phyloP scores from a whole-genome alignment of 495 filamentous ascomycete species.

The Monascus purpureus region DNA sequence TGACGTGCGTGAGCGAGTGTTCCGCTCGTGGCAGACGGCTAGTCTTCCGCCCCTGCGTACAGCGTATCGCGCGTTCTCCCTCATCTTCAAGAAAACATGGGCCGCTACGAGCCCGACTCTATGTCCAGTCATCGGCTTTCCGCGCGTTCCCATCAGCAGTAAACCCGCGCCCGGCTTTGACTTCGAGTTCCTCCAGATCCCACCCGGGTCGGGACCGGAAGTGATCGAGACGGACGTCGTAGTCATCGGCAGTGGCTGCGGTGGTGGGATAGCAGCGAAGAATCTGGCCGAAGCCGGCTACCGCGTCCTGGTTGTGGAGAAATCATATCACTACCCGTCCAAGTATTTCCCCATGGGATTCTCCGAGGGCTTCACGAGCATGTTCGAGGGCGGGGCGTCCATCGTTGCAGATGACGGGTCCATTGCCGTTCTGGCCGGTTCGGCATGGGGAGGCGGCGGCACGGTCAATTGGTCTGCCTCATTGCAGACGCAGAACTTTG shows the following conservation, averaged over 20 bases:
- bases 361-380: slow-evolving; percentile 35
- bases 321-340: slow-evolving; percentile 58
- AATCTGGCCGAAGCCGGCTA: slow-evolving; percentile 63
- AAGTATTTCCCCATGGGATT: slow-evolving; percentile 61
- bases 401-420: slow-evolving; percentile 47
- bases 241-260: slow-evolving; percentile 76
- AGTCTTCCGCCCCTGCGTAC: slow-evolving; percentile 42
- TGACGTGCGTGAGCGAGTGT: slow-evolving; percentile 42
- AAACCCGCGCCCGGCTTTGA: slow-evolving; percentile 40
- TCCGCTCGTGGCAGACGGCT: slow-evolving; percentile 44
- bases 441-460: slow-evolving; percentile 75
- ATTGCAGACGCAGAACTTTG: slow-evolving; percentile 65
- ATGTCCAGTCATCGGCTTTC: slow-evolving; percentile 44
- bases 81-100: slow-evolving; percentile 45
- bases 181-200: slow-evolving; percentile 39
- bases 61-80: slow-evolving; percentile 40
- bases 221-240: slow-evolving; percentile 68
- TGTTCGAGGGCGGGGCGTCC: slow-evolving; percentile 50
- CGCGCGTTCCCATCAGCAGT: slow-evolving; percentile 46
- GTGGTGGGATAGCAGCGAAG: slow-evolving; percentile 73
- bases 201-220: slow-evolving; percentile 29
- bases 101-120: slow-evolving; percentile 43
- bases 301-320: slow-evolving; percentile 70
- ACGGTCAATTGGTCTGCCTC: slow-evolving; percentile 83
- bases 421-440: slow-evolving; percentile 49